These are phyloP conservation scores for Huntiella moniliformis DNA, from an alignment of 2,329 filamentous ascomycete species.

Conservation along the genomic window DNA sequence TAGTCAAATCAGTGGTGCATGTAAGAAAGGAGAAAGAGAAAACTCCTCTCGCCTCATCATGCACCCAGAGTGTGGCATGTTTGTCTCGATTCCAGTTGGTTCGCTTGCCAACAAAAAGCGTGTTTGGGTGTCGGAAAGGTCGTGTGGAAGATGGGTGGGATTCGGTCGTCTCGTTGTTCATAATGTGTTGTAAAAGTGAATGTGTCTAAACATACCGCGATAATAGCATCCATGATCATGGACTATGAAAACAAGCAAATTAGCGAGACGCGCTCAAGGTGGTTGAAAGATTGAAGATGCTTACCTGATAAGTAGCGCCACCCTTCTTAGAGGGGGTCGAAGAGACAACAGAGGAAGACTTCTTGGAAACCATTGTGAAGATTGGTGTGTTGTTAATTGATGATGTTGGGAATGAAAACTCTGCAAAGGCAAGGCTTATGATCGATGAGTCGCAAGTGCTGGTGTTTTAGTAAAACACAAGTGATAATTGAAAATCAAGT, in stretches of 20 bases:
- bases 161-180: too few species aligned
- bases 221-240: constrained; percentile 44
- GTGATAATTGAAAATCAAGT: neutral
- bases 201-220: constrained; percentile 32
- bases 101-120: neutral
- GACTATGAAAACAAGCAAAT: constrained; percentile 25
- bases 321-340: constrained; percentile 30
- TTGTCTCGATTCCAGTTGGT: too few species aligned
- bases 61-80: too few species aligned
- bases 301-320: constrained; percentile 41
- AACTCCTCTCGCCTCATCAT: neutral
- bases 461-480: neutral
- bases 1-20: neutral
- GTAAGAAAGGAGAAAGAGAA: constrained; percentile 1
- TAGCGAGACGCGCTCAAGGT: constrained; percentile 16
- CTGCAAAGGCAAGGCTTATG: neutral
- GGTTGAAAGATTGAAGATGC: constrained; percentile 16
- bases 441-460: neutral
- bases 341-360: constrained; percentile 24
- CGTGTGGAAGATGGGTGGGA: too few species aligned
- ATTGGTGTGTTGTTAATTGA: neutral
- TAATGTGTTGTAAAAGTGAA: neutral
- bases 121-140: too few species aligned
- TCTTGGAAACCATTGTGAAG: constrained; percentile 40
- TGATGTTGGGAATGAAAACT: neutral